Conservation (phyloP, 148 eudicot species). For the Silene conica region DNA sequence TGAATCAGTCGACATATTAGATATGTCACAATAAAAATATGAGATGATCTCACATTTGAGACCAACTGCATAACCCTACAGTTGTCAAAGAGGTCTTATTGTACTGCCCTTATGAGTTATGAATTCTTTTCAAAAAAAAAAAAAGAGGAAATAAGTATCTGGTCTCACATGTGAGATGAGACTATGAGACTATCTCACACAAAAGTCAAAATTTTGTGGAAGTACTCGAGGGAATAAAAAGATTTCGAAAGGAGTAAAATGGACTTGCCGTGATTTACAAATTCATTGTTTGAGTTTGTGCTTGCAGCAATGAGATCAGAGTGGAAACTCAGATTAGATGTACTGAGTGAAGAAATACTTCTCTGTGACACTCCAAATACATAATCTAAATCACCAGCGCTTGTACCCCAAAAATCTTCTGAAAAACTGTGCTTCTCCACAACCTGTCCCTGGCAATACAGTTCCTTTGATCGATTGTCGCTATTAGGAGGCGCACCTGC, state of each 20-base stretch:
- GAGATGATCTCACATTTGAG: background rate
- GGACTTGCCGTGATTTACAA: conserved; percentile 69
- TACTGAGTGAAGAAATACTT: conserved; percentile 66
- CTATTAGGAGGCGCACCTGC: conserved; percentile 36
- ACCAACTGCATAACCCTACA: background rate
- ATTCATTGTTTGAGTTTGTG: conserved; percentile 41
- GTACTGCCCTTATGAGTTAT: too few relatives aligned
- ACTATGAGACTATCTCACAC: background rate
- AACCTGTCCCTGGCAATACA: conserved; percentile 31
- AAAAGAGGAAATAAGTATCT: too few relatives aligned
- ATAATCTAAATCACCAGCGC: conserved; percentile 60
- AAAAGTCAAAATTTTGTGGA: too few relatives aligned
- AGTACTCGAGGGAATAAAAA: background rate
- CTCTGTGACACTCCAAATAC: conserved; percentile 54
- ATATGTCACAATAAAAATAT: background rate
- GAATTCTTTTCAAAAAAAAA: too few relatives aligned
- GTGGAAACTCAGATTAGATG: conserved; percentile 52
- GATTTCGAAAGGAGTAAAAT: background rate
- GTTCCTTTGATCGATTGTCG: conserved; percentile 54
- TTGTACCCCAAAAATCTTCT: conserved; percentile 86
- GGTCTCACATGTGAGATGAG: background rate
- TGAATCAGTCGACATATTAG: background rate
- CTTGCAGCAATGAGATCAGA: conserved; percentile 32
- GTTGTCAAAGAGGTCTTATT: background rate
- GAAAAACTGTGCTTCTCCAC: conserved; percentile 49